Evolutionary conservation across 1,284 basidiomycete species (phyloP), one percentile per base, ranked within the genome.

Genomic region (Trichosporon faecale): DNA sequence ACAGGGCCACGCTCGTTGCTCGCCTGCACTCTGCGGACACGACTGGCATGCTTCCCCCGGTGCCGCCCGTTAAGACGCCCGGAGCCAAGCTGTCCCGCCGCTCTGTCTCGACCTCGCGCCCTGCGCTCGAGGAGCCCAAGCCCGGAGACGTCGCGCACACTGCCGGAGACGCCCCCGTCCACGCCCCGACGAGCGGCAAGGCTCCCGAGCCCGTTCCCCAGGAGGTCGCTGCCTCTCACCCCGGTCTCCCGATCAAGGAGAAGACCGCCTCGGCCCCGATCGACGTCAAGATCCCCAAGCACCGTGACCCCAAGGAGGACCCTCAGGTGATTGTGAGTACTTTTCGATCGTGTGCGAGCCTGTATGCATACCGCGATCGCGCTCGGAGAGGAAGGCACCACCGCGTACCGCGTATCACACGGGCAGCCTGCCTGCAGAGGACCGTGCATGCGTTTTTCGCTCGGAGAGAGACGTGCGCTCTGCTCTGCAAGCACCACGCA

Each of bases 311-410:
- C n/a, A 31, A 55, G 25, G 71, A 73, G 65, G 12, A 69, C 11
- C 70, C 75, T 2, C 79, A 80, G 73, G 70, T 75, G 60, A 82
- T 82, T 65, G 81, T 82, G 69, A 76, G 81, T 75, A 3, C 35
- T 37, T 33, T 33, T 33, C 3, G 14, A 1, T 16, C 40, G 40
- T 44, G 40, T 44, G n/a, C 37, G 35, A 9, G 35, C 9, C 25
- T 46, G 8, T n/a, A 29, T 35, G 46, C 44, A 55, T 66, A 18
- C 31, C 52, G 52, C 29, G 9, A 7, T 29, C 4, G 57, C 18
- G n/a, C 44, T 52, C 18, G 35, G 11, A 7, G n/a, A 25, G 33
- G 63, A n/a, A 37, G 35, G 37, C 64, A 27, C 64, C 27, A 35
- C 65, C 65, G 25, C n/a, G 40, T 33, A 49, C 44, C 44, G 21